phyloP scores from a whole-genome alignment of 257 asterid species.

The Petunia axillaris region DNA sequence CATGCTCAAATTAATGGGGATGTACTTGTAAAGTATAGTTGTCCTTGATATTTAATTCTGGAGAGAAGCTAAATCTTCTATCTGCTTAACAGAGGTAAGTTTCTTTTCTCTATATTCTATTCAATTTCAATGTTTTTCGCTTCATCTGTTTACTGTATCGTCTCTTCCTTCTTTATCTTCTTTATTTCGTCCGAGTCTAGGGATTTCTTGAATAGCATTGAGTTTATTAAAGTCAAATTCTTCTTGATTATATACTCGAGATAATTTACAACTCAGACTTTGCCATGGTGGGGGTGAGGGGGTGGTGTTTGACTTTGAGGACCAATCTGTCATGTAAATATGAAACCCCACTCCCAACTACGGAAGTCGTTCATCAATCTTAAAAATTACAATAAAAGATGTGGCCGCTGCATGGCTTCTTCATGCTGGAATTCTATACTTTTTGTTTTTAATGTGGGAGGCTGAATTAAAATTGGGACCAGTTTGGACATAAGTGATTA shows the following conservation, averaged over 20 bases:
- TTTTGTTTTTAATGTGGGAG: background rate
- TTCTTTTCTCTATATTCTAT: constrained; percentile 22
- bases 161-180: constrained; percentile 6
- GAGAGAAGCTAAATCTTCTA: background rate
- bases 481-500: no score
- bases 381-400: constrained; percentile 1
- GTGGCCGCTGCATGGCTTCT: background rate
- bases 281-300: background rate
- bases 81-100: constrained; percentile 4
- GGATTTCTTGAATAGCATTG: constrained; percentile 6
- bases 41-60: constrained; percentile 18
- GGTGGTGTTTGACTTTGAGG: background rate
- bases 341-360: background rate
- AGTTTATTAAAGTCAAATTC: constrained; percentile 2
- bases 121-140: background rate
- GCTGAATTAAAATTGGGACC: background rate
- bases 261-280: background rate
- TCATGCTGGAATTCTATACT: constrained; percentile 5
- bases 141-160: background rate
- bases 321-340: background rate
- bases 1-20: constrained; percentile 51
- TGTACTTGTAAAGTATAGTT: constrained; percentile 1
- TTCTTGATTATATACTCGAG: constrained; percentile 6
- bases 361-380: background rate
- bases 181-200: background rate